These are phyloP conservation scores for Daldinia loculata DNA, from an alignment of 495 filamentous ascomycete species.

Conservation along the genomic window DNA sequence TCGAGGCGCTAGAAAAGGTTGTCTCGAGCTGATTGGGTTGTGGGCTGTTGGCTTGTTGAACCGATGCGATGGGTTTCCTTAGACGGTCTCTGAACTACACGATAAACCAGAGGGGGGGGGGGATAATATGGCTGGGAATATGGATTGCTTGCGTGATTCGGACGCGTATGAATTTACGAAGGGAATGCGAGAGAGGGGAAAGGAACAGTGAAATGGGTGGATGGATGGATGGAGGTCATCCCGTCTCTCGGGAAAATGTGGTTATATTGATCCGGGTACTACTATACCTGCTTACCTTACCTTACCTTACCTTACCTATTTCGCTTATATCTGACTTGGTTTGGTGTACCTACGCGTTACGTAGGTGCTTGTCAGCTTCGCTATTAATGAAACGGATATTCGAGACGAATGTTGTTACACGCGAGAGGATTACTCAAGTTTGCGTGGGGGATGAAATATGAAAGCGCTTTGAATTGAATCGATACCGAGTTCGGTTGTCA, in stretches of 20 bases:
- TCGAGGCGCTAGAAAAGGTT: conserved; percentile 75
- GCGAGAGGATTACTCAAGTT: not conserved
- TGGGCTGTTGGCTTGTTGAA: not conserved
- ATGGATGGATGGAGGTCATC: not conserved
- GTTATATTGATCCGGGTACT: conserved; percentile 7
- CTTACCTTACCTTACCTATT: conserved; percentile 2
- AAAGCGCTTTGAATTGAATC: not conserved
- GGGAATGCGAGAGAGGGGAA: not conserved
- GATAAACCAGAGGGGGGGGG: not conserved
- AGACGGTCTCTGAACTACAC: not conserved
- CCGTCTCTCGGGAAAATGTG: not conserved
- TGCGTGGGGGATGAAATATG: not conserved
- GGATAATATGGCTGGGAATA: not conserved
- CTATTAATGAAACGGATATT: not conserved
- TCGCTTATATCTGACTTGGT: not conserved
- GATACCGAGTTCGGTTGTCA: not conserved
- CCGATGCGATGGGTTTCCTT: not conserved
- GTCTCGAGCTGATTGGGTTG: conserved; percentile 46
- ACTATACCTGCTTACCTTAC: not conserved
- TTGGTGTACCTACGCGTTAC: not conserved
- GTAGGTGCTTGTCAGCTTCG: not conserved
- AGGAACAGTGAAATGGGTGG: not conserved
- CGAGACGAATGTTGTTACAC: not conserved
- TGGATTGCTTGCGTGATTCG: not conserved
- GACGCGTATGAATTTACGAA: not conserved